phyloP scores from a whole-genome alignment of 768 basidiomycete species.

The Gloeophyllum trabeum region DNA sequence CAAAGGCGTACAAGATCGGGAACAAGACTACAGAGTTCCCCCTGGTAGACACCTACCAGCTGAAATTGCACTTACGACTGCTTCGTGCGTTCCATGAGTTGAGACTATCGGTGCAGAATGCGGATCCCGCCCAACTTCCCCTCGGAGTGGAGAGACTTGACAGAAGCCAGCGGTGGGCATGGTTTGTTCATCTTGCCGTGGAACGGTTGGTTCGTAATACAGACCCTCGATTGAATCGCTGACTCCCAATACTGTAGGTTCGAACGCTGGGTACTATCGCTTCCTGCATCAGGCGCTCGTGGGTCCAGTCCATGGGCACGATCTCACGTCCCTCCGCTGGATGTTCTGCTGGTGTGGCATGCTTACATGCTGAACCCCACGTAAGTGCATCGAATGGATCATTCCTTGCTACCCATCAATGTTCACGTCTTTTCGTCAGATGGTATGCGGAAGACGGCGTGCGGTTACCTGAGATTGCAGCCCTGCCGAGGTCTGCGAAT shows the following conservation, averaged over 20 bases:
- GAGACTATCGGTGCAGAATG: neutral
- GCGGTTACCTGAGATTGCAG: neutral
- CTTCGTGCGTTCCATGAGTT: neutral
- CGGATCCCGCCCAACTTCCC: neutral
- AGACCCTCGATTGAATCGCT: neutral
- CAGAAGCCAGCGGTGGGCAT: constrained; percentile 19
- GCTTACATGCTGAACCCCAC: constrained; percentile 27
- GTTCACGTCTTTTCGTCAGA: constrained; percentile 1
- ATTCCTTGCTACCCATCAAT: neutral
- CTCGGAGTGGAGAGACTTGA: neutral
- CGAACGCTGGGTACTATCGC: constrained; percentile 22
- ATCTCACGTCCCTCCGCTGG: constrained; percentile 21
- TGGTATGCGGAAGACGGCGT: constrained; percentile 14
- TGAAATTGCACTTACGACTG: neutral
- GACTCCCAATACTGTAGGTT: constrained; percentile 15
- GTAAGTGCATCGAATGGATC: constrained; percentile 10
- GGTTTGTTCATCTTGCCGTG: constrained; percentile 28
- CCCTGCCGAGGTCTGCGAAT: neutral
- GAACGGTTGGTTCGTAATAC: constrained; percentile 16
- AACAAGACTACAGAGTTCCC: too few species aligned
- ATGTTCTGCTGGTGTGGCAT: constrained; percentile 32
- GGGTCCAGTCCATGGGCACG: constrained; percentile 14
- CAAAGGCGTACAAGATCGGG: too few species aligned
- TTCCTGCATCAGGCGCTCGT: constrained; percentile 9
- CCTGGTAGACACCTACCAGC: neutral